phyloP scores from a whole-genome alignment of 306 rosid genomes.

The Medicago ruthenica region DNA sequence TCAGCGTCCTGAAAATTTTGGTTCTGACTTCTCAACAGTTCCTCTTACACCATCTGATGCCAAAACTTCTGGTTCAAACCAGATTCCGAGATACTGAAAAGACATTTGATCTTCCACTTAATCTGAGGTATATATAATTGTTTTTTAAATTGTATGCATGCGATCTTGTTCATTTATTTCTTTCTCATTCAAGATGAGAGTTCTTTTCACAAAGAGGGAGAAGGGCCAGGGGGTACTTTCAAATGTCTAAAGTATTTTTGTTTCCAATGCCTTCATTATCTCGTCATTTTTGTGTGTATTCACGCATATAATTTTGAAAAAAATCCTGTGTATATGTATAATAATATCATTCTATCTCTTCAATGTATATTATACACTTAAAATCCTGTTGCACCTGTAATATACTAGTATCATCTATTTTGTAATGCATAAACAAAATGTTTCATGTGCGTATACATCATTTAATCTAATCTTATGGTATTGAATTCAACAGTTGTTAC shows the following conservation, averaged over 20 bases:
- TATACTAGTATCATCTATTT: background rate
- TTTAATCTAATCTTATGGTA: background rate
- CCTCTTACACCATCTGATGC: conserved; percentile 25
- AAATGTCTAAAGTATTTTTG: background rate
- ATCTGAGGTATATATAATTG: conserved; percentile 22
- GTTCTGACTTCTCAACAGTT: conserved; percentile 31
- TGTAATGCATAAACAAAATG: background rate
- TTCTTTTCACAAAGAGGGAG: conserved; percentile 7
- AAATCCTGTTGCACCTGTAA: background rate
- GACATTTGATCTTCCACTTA: background rate
- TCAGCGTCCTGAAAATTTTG: conserved; percentile 29
- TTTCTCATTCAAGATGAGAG: background rate
- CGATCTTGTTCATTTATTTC: background rate
- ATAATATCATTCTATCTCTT: conserved; percentile 34
- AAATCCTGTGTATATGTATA: conserved; percentile 22
- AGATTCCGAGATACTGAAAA: background rate
- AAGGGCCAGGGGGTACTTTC: background rate
- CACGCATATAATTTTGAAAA: conserved; percentile 16
- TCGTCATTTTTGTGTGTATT: conserved; percentile 36
- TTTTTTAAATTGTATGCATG: background rate
- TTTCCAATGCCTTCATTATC: conserved; percentile 16
- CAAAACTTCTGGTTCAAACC: conserved; percentile 23
- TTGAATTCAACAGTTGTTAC: background rate
- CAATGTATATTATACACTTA: conserved; percentile 13
- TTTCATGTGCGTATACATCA: background rate